Conservation (phyloP, 1,139 yeast species). For the Scheffersomyces parashehatae region DNA sequence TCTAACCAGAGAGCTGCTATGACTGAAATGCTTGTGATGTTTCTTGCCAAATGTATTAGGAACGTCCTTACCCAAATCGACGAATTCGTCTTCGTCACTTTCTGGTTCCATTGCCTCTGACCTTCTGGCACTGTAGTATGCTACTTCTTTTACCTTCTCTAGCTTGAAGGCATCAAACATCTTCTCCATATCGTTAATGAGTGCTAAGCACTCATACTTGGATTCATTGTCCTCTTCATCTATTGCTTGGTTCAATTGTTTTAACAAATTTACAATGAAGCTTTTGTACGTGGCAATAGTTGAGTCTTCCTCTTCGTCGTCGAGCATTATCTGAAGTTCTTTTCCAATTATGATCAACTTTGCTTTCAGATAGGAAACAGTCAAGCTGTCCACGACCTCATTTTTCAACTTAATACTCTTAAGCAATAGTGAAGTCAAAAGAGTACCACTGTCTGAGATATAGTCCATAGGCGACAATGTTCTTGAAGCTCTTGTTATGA, state of each 20-base stretch:
- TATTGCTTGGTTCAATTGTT: constrained; percentile 53
- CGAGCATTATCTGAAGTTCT: constrained; percentile 49
- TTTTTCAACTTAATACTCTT: constrained; percentile 52
- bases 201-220: constrained; percentile 59
- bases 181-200: constrained; percentile 60
- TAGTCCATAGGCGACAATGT: constrained; percentile 47
- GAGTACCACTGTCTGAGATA: constrained; percentile 59
- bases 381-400: constrained; percentile 48
- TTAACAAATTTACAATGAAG: constrained; percentile 51
- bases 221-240: constrained; percentile 50
- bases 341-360: constrained; percentile 55
- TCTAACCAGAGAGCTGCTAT: background rate
- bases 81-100: background rate
- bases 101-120: background rate
- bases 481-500: constrained; percentile 42
- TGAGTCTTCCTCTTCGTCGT: constrained; percentile 10
- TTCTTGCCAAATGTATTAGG: background rate
- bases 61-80: background rate
- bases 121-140: background rate
- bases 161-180: constrained; percentile 56
- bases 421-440: constrained; percentile 51
- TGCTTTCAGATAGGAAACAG: constrained; percentile 58
- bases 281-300: constrained; percentile 51
- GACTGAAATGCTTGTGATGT: constrained; percentile 1
- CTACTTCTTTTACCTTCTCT: constrained; percentile 29